Percentiles rank a stretch among this genome's conserved stretches.
These are phyloP conservation scores for Terana coerulea DNA, from an alignment of 768 basidiomycete genomes.

Conservation along the genomic window DNA sequence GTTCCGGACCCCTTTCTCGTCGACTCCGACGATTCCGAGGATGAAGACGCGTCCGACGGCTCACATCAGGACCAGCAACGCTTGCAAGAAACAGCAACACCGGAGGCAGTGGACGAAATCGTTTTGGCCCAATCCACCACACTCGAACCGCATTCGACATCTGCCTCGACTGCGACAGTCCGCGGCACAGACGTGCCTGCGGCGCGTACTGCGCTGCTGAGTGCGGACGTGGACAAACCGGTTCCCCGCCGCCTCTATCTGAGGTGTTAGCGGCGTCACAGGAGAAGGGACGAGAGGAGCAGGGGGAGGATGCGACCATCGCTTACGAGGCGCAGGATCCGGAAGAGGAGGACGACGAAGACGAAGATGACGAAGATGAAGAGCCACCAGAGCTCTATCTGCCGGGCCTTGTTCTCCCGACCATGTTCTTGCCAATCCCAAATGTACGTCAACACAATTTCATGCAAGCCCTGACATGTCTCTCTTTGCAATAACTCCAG, in stretches of 20 bases:
- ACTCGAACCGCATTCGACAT: conserved; percentile 20
- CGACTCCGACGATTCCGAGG: conserved; percentile 39
- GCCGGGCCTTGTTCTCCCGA: conserved; percentile 65
- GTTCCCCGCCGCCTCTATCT: conserved; percentile 46
- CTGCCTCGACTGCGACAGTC: too few species aligned
- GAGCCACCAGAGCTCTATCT: conserved; percentile 58
- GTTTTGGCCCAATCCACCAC: conserved; percentile 30
- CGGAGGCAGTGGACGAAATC: conserved; percentile 41
- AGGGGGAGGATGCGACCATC: too few species aligned
- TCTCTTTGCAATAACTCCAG: neutral
- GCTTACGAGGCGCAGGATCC: conserved; percentile 29
- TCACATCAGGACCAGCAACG: conserved; percentile 29
- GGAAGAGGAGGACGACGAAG: conserved; percentile 42
- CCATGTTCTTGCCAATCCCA: conserved; percentile 86
- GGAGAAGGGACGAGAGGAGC: neutral
- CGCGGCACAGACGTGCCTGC: too few species aligned
- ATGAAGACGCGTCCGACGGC: conserved; percentile 27
- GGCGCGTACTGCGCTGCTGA: conserved; percentile 18
- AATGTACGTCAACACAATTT: conserved; percentile 57
- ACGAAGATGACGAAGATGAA: conserved; percentile 46
- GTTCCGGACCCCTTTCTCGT: conserved; percentile 60
- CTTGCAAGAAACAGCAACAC: conserved; percentile 28
- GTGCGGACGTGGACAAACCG: conserved; percentile 50
- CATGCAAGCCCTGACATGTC: conserved; percentile 34
- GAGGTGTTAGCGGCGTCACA: neutral